phyloP scores from a whole-genome alignment of 2,329 filamentous ascomycete species.

The Knufia fluminis region DNA sequence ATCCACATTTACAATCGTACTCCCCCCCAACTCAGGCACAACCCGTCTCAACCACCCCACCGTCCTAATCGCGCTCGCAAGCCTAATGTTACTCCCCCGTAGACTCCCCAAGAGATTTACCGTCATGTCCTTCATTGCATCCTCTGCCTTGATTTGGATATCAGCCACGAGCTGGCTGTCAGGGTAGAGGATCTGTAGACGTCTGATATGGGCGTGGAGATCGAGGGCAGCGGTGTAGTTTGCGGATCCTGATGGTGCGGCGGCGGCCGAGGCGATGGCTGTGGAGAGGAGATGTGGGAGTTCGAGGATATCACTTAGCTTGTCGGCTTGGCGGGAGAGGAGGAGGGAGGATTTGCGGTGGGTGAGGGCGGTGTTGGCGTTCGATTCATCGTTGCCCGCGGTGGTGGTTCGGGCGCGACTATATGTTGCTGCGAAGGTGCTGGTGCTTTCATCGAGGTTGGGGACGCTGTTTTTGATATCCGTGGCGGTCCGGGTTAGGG shows the following conservation, averaged over 20 bases:
- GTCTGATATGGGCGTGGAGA: constrained; percentile 83
- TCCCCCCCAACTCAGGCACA: constrained; percentile 64
- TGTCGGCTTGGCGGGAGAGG: constrained; percentile 76
- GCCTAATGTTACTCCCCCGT: constrained; percentile 62
- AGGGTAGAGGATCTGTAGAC: constrained; percentile 74
- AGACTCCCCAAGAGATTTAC: constrained; percentile 71
- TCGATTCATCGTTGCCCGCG: constrained; percentile 21
- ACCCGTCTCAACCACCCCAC: constrained; percentile 85
- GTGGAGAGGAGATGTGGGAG: constrained; percentile 77
- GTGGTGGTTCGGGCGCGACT: constrained; percentile 48
- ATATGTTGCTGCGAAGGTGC: constrained; percentile 74
- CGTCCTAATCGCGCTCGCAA: constrained; percentile 82
- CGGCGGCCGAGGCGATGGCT: constrained; percentile 43
- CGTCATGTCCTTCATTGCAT: constrained; percentile 80
- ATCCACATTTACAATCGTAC: constrained; percentile 2
- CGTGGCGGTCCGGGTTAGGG: constrained; percentile 55
- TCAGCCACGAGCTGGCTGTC: constrained; percentile 64
- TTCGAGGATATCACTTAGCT: constrained; percentile 82
- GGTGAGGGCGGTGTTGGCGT: constrained; percentile 60
- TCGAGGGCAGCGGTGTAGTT: constrained; percentile 88
- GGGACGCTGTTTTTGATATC: constrained; percentile 66
- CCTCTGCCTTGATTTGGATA: constrained; percentile 68
- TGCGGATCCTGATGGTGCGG: constrained; percentile 39
- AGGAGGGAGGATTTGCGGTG: constrained; percentile 70
- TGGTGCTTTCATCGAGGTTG: constrained; percentile 65